A percentile compares a stretch with the other conserved stretches of the same genome.
phyloP scores from a whole-genome alignment of 495 filamentous ascomycete genomes.

The Neurospora africana region DNA sequence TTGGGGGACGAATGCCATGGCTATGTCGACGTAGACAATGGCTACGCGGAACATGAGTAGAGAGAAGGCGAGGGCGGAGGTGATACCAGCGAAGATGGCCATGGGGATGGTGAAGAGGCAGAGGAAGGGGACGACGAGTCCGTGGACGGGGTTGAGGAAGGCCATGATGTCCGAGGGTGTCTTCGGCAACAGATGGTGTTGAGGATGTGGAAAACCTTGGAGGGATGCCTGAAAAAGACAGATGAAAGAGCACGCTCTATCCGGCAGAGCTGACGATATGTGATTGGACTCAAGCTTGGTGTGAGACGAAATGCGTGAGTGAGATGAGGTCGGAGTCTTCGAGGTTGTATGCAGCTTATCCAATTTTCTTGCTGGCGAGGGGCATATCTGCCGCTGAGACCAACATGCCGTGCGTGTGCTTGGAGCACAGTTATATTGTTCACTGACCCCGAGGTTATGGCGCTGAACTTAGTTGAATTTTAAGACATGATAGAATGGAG shows the following conservation, averaged over 20 bases:
- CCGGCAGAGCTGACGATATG: background rate
- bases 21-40: constrained; percentile 61
- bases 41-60: constrained; percentile 54
- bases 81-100: constrained; percentile 56
- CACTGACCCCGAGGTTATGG: background rate
- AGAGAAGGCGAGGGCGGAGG: constrained; percentile 53
- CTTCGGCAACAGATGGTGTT: background rate
- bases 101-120: constrained; percentile 59
- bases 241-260: background rate
- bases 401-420: background rate
- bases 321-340: background rate
- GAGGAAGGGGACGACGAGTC: constrained; percentile 52
- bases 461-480: background rate
- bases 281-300: background rate
- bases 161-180: constrained; percentile 24
- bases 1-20: constrained; percentile 45
- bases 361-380: background rate
- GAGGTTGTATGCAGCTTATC: background rate
- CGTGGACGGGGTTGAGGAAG: constrained; percentile 35
- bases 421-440: background rate
- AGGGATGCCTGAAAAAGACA: background rate
- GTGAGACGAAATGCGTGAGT: background rate
- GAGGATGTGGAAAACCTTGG: background rate
- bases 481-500: background rate
- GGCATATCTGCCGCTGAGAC: background rate